A percentile compares a stretch with the other conserved stretches of the same genome.
phyloP scores from a whole-genome alignment of 83 land plant genomes.

The Isoetes engelmannii region DNA sequence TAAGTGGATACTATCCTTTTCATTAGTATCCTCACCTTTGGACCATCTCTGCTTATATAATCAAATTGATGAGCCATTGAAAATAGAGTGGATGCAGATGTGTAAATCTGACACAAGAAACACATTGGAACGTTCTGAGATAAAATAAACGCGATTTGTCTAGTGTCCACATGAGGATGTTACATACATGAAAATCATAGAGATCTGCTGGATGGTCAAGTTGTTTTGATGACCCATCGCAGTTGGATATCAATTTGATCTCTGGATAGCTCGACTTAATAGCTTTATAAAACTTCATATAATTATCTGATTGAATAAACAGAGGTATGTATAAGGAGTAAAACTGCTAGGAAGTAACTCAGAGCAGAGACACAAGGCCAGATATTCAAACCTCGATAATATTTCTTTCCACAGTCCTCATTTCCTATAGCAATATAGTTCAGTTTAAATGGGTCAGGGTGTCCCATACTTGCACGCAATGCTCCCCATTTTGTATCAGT shows the following conservation, averaged over 20 bases:
- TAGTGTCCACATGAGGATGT: neutral
- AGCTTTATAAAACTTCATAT: constrained; percentile 60
- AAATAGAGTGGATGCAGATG: constrained; percentile 53
- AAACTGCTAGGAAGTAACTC: neutral
- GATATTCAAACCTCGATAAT: constrained; percentile 46
- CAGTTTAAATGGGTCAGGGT: constrained; percentile 71
- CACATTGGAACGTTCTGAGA: too few relatives aligned
- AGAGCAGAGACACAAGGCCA: too few relatives aligned
- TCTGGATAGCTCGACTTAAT: constrained; percentile 68
- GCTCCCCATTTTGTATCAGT: constrained; percentile 68
- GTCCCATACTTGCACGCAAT: constrained; percentile 77
- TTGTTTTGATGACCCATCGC: constrained; percentile 59
- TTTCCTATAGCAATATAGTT: constrained; percentile 73
- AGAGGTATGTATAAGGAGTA: neutral
- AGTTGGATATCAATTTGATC: constrained; percentile 71
- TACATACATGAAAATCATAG: constrained; percentile 85
- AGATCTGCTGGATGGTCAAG: constrained; percentile 89
- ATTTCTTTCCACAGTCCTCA: constrained; percentile 64
- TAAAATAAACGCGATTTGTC: neutral
- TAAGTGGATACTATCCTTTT: neutral
- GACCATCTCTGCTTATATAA: constrained; percentile 50
- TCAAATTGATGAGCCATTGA: constrained; percentile 60
- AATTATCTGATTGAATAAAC: constrained; percentile 50
- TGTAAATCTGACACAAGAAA: constrained; percentile 48
- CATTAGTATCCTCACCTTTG: constrained; percentile 49